Percentiles rank a stretch among this genome's conserved stretches.
phyloP scores from a whole-genome alignment of 2,329 filamentous ascomycete species.

The Colletotrichum sp. region DNA sequence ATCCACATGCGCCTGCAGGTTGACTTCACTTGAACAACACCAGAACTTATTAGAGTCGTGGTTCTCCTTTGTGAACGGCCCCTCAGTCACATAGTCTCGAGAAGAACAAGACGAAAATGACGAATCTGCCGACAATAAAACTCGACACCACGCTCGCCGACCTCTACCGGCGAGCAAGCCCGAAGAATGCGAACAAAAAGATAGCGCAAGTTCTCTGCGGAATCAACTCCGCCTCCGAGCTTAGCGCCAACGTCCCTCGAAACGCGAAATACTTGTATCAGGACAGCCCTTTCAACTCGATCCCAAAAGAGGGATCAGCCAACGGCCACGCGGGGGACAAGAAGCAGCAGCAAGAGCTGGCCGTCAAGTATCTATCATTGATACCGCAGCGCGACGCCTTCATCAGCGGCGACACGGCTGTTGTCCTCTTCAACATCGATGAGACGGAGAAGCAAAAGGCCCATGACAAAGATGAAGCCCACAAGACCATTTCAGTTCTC shows the following conservation, averaged over 20 bases:
- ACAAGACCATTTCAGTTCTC: constrained; percentile 33
- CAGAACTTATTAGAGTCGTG: background rate
- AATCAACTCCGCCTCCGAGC: constrained; percentile 28
- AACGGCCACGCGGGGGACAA: background rate
- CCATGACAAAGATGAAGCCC: constrained; percentile 32
- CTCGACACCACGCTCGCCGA: constrained; percentile 39
- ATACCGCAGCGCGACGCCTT: constrained; percentile 42
- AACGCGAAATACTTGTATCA: constrained; percentile 43
- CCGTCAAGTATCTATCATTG: constrained; percentile 38
- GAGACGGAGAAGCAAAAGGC: constrained; percentile 23
- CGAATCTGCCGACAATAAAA: constrained; percentile 32
- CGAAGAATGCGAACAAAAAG: constrained; percentile 24
- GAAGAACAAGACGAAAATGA: background rate
- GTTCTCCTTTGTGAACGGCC: background rate
- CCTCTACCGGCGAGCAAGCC: constrained; percentile 33
- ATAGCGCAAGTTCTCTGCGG: constrained; percentile 35
- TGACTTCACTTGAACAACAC: background rate
- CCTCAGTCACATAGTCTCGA: background rate
- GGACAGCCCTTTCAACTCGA: constrained; percentile 34
- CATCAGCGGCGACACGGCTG: constrained; percentile 28
- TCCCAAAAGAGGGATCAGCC: constrained; percentile 7
- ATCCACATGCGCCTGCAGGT: background rate
- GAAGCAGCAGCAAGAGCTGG: constrained; percentile 24
- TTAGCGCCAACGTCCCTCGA: constrained; percentile 32
- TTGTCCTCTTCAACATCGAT: constrained; percentile 34